Evolutionary conservation across 2,329 filamentous ascomycete species (phyloP), one percentile per base, ranked within the genome.

Genomic region (Penicillium sp.): DNA sequence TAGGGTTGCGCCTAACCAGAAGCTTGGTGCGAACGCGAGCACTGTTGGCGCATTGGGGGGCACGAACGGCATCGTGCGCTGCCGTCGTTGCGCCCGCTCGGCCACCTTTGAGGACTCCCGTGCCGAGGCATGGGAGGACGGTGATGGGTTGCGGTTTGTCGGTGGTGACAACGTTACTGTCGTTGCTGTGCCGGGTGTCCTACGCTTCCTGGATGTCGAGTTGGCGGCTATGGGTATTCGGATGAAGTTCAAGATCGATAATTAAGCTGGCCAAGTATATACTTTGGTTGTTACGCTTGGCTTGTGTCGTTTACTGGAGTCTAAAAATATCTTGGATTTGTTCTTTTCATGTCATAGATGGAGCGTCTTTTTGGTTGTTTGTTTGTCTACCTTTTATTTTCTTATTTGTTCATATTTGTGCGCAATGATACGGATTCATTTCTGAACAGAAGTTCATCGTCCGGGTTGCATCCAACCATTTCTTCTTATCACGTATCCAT

Each of bases 151-250:
- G 66, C 87, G 90, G 66, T 98, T 89, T 85, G 85, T 91, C 36
- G 95, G 95, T 9, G 95, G 95, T 50, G 91, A 94, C 64, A 87
- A 98, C 73, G 95, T 95, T 3, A 95, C 93, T 3, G 83, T 95
- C 65, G 92, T 99, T 37, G 93, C 92, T 55, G 91, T 99, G 16
- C 95, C 95, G 0, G 94, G 93, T 63, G 95, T 96, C 55, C 79
- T 99, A 75, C 92, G 91, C 78, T 98, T 90, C 80, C 79, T 99
- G 66, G 95, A 99, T 78, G 93, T 96, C 19, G 95, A 99, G 78
- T 80, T 99, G 69, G 91, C 93, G 37, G 92, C 92, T 56, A 99
- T 99, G 95, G 95, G 95, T 54, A 89, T 99, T 55, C 89, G 92
- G 79, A 86, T 99, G 79, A 96, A 92, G 82, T 98, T 96, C 74